A percentile compares a stretch with the other conserved stretches of the same genome.
These are phyloP conservation scores for Puya raimondii DNA, from an alignment of 176 grass and related monocot genomes.

Conservation along the genomic window DNA sequence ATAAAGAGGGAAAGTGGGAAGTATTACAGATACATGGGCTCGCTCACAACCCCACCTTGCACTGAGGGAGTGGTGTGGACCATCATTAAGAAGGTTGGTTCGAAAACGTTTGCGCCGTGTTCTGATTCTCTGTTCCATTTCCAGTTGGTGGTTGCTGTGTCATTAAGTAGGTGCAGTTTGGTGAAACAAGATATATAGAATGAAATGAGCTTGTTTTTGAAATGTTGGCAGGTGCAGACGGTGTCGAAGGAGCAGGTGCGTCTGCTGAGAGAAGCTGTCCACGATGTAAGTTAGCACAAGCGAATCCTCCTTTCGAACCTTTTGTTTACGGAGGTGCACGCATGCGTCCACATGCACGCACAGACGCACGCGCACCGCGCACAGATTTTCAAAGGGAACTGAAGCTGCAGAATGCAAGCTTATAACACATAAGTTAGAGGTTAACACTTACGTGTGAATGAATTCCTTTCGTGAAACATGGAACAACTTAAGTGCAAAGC, in stretches of 20 bases:
- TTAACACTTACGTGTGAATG: no score
- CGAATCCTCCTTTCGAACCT: background rate
- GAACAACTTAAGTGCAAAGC: no score
- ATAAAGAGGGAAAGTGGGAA: constrained; percentile 21
- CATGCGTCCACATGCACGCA: no score
- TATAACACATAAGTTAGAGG: no score
- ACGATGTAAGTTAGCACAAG: constrained; percentile 38
- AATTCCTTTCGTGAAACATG: no score
- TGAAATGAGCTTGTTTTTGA: background rate
- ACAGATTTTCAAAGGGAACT: no score
- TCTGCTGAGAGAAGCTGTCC: constrained; percentile 53
- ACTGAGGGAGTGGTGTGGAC: constrained; percentile 75
- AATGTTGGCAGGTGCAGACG: constrained; percentile 32
- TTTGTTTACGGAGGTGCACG: background rate
- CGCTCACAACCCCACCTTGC: constrained; percentile 66
- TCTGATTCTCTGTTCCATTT: no score
- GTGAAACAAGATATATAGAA: background rate
- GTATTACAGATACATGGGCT: constrained; percentile 75
- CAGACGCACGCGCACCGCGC: no score
- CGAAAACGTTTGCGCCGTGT: background rate
- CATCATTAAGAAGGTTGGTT: constrained; percentile 39
- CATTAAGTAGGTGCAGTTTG: background rate
- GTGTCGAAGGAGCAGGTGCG: constrained; percentile 45
- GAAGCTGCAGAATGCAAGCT: no score
- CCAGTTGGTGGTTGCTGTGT: no score